phyloP scores from a whole-genome alignment of 768 basidiomycete species.

The Nidularia pulvinata region DNA sequence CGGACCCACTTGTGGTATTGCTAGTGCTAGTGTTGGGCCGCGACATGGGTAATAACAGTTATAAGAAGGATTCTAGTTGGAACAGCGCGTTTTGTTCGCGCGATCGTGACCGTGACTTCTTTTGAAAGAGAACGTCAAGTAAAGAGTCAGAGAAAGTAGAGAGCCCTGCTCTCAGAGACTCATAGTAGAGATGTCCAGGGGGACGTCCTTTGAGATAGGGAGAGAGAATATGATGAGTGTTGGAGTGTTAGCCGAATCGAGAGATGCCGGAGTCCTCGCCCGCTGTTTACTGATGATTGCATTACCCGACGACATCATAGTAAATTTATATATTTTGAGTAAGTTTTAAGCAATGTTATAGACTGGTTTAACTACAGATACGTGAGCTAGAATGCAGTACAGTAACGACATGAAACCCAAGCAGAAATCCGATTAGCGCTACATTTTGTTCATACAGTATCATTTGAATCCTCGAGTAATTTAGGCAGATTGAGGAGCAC shows the following conservation, averaged over 20 bases:
- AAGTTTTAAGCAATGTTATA: not conserved
- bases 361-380: not conserved
- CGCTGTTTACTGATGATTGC: not conserved
- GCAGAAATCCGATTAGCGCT: not conserved
- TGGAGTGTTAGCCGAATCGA: constrained; percentile 8
- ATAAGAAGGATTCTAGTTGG: not conserved
- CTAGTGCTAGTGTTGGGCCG: not conserved
- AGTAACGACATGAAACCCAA: too few relatives aligned
- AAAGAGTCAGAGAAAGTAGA: constrained; percentile 5
- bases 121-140: not conserved
- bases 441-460: not conserved
- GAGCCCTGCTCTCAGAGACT: constrained; percentile 35
- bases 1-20: constrained; percentile 36
- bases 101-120: not conserved
- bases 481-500: not conserved
- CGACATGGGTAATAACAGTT: constrained; percentile 2
- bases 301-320: not conserved
- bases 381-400: too few relatives aligned
- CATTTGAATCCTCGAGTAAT: not conserved
- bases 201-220: not conserved
- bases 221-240: not conserved
- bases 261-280: not conserved
- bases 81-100: not conserved
- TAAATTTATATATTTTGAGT: not conserved
- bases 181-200: constrained; percentile 17